These are phyloP conservation scores for Lactarius hatsudake DNA, from an alignment of 768 basidiomycete species.

Conservation along the genomic window DNA sequence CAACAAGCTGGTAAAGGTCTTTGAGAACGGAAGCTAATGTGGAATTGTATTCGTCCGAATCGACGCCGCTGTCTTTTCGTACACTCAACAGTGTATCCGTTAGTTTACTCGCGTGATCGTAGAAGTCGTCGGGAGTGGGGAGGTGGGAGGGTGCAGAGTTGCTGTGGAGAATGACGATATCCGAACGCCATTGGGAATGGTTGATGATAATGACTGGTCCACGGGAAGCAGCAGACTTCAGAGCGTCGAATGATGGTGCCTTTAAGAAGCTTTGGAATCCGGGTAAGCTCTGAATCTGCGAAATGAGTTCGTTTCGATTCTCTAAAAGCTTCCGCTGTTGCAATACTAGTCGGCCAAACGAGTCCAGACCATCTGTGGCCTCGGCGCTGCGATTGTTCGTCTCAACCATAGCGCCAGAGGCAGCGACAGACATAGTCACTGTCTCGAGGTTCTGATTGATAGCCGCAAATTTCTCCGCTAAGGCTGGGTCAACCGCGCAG, in stretches of 20 bases:
- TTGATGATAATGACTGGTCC: constrained; percentile 10
- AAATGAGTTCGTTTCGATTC: not conserved
- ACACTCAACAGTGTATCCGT: not conserved
- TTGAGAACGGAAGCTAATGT: not conserved
- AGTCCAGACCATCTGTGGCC: not conserved
- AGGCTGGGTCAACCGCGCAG: not conserved
- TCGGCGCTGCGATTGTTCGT: not conserved
- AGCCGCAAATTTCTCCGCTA: not conserved
- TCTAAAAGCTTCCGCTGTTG: not conserved
- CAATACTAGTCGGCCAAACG: not conserved
- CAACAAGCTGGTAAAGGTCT: constrained; percentile 12
- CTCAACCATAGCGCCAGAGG: not conserved
- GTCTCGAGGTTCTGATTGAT: not conserved
- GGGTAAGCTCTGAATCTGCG: not conserved
- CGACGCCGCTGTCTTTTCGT: not conserved
- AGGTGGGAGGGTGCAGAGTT: constrained; percentile 54
- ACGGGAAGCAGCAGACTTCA: constrained; percentile 2
- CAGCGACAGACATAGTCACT: not conserved
- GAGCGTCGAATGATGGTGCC: not conserved
- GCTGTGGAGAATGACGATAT: constrained; percentile 2
- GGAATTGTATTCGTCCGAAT: not conserved
- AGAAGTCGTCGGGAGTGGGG: not conserved
- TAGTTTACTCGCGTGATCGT: not conserved
- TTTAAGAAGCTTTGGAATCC: not conserved
- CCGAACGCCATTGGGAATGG: not conserved